A percentile compares a stretch with the other conserved stretches of the same genome.
These are phyloP conservation scores for Phytopythium boreale DNA, from an alignment of 352 stramenopile species.

Conservation along the genomic window DNA sequence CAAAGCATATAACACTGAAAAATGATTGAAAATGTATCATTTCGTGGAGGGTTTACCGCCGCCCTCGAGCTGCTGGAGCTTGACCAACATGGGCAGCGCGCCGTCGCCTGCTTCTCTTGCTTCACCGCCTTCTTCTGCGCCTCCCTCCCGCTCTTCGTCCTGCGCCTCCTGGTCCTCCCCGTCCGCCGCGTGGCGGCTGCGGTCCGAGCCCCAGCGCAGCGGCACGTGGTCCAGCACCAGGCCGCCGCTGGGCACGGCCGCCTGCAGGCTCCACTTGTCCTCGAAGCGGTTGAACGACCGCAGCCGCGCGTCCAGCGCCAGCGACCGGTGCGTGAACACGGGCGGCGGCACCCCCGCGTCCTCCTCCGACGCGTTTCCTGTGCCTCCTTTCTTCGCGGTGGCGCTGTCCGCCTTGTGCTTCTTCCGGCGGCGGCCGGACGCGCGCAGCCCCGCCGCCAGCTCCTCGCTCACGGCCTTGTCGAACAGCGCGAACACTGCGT, in stretches of 20 bases:
- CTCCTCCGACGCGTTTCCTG: background rate
- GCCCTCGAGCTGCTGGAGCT: conserved; percentile 26
- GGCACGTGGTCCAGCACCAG: conserved; percentile 33
- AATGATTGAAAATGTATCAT: background rate
- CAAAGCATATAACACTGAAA: background rate
- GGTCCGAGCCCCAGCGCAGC: conserved; percentile 16
- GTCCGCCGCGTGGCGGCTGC: background rate
- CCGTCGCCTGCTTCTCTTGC: conserved; percentile 6
- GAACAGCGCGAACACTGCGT: conserved; percentile 53
- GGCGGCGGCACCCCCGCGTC: background rate
- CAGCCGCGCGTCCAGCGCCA: conserved; percentile 38
- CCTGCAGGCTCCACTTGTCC: conserved; percentile 60
- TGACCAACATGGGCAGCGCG: conserved; percentile 32
- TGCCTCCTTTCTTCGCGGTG: background rate
- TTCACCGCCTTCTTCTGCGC: background rate
- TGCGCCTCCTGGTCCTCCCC: background rate
- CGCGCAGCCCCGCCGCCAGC: conserved; percentile 1
- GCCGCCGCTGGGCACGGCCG: conserved; percentile 12
- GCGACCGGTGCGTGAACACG: conserved; percentile 45
- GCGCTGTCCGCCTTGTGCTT: background rate
- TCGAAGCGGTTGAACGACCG: conserved; percentile 65
- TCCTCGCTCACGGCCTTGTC: conserved; percentile 43
- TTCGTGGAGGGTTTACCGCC: background rate
- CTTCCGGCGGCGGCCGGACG: background rate
- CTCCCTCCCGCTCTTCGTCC: background rate